phyloP scores from a whole-genome alignment of 1,139 yeast species.

The Blastobotrys proliferans region DNA sequence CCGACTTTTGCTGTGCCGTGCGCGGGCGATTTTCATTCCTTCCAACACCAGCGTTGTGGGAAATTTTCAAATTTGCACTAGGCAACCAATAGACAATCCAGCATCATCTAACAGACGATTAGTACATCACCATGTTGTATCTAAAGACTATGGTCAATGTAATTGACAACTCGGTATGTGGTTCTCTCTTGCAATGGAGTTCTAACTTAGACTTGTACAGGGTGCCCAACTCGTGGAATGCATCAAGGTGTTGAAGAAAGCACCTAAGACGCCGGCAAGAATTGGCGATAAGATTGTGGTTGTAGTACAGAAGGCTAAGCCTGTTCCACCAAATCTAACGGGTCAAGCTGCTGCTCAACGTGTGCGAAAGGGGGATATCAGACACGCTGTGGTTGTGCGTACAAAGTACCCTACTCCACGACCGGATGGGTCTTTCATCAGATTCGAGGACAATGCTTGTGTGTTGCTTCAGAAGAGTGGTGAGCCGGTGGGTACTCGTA shows the following conservation, averaged over 20 bases:
- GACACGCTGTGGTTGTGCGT: constrained; percentile 93
- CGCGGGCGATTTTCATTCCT: no score
- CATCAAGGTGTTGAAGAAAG: constrained; percentile 87
- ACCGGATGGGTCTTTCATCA: constrained; percentile 79
- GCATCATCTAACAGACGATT: background rate
- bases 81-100: background rate
- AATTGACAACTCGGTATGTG: constrained; percentile 72
- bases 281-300: constrained; percentile 89
- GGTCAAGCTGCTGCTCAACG: constrained; percentile 48
- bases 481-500: constrained; percentile 95
- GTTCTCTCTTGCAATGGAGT: background rate
- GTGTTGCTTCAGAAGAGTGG: constrained; percentile 87
- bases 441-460: constrained; percentile 96
- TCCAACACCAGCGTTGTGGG: no score
- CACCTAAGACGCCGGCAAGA: constrained; percentile 76
- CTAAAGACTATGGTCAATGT: constrained; percentile 85
- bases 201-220: constrained; percentile 13
- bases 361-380: constrained; percentile 92
- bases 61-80: background rate
- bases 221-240: constrained; percentile 96
- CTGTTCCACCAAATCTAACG: constrained; percentile 52
- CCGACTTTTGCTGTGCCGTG: no score
- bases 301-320: constrained; percentile 89
- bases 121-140: constrained; percentile 58
- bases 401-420: constrained; percentile 83